Evolutionary conservation across 805 yeast species (phyloP), one percentile per base, ranked within the genome.

Genomic region (Yarrowia deformans): DNA sequence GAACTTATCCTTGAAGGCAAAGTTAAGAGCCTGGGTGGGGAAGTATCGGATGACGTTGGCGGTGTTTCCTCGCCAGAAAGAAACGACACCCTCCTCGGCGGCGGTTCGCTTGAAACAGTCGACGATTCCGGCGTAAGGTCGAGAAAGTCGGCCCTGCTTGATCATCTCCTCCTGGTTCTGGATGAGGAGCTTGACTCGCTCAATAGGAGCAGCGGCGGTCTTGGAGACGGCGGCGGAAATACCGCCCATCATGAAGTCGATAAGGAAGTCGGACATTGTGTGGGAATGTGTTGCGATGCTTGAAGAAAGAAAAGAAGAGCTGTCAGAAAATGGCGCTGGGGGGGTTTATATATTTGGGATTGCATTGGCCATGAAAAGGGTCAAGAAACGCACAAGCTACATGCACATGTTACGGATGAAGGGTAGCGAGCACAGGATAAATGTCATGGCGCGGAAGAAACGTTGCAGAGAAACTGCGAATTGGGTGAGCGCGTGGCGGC

Each of bases 31-130:
- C 86, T 93, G 98, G 82, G 98, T 93, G 83, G 98, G 98, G 97
- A 93, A 93, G 89, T 93, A 93, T 87, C 98, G 91, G 86, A 93
- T 89, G 81, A 93, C 98, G 85, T 93, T 93, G 79, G 98, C 98
- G 75, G 97, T 93, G 93, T 93, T 93, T 88, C 98, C 98, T 90
- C 97, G 90, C 98, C 98, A 93, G 94, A 93, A 92, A 73, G 98
- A 84, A 75, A 84, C 86, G 73, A 90, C 79, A 88, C 98, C 98
- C 86, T 93, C 98, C 76, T 90, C 91, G 77, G 90, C 90, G 74
- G 93, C 90, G 76, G 98, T 93, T 88, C 97, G 90, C 79, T 81
- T 87, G 96, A 93, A 93, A 86, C 97, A 91, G 80, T 93, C 98
- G 73, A 77, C 84, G 74, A 93, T 93, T 90, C 98, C 98, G 75